Base-by-base conservation (phyloP, 208 protist genomes). In the Wallacemonas sp. region DNA sequence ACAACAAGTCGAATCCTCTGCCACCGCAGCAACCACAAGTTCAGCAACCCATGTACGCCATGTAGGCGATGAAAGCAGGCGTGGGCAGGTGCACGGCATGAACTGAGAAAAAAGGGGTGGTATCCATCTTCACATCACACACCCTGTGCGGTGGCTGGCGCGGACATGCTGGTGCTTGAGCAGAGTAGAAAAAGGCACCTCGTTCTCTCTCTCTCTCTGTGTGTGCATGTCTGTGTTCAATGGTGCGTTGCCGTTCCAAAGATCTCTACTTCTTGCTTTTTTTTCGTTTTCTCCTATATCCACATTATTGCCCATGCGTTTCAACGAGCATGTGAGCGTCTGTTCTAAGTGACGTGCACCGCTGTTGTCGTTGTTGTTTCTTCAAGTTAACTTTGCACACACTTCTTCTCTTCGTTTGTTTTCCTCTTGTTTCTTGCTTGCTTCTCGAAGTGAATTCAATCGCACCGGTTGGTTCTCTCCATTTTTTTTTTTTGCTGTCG, bases 1-100 rank as follows among this genome's bases (percentile, higher is more conserved):
- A 85, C 62, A 89, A 92, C 61, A 78, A 57, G 39, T 78, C 78
- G 0, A 92, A 89, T 58, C 83, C 82, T 0, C 71, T 77, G 2
- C 86, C 82, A 1, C 86, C 73, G 19, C 64, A 74, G 61, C 73
- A 64, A 45, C 15, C 15, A n/a, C 50, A 57, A 32, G 30, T 27
- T 8, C 50, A 33, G 13, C 50, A 57, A 32, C 6, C 50, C 50
- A 57, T 57, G 50, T 57, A 41, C 29, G 21, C 50, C 10, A 13
- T n/a, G 2, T 34, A 33, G 1, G 10, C 27, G n/a, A 41, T 41
- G 37, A n/a, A n/a, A n/a, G n/a, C n/a, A n/a, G n/a, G n/a, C n/a
- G n/a, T n/a, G n/a, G n/a, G n/a, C n/a, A n/a, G n/a, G n/a, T n/a
- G n/a, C n/a, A n/a, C n/a, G n/a, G n/a, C n/a, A n/a, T n/a, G n/a